Conservation (phyloP, 1,284 basidiomycete genomes). For the Phellopilus nigrolimitatus region DNA sequence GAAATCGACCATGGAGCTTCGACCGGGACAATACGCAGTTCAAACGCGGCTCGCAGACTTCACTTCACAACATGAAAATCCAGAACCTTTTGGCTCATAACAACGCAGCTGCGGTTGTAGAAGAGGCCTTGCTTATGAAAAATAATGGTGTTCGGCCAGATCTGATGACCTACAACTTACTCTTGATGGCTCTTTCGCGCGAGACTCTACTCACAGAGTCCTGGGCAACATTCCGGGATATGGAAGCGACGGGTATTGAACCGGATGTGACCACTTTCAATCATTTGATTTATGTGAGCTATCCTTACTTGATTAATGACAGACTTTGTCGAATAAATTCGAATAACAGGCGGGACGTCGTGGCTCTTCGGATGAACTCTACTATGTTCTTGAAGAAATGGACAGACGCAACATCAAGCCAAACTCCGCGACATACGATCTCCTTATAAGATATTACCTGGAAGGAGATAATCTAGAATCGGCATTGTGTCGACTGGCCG, state of each 20-base stretch:
- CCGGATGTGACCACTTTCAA: slow-evolving; percentile 61
- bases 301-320: slow-evolving; percentile 1
- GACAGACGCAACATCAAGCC: slow-evolving; percentile 41
- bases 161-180: slow-evolving; percentile 47
- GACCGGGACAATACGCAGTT: neutral
- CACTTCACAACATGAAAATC: slow-evolving; percentile 5
- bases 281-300: slow-evolving; percentile 54
- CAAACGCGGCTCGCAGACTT: neutral
- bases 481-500: slow-evolving; percentile 49
- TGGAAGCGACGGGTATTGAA: slow-evolving; percentile 49
- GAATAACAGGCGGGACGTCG: slow-evolving; percentile 21
- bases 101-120: neutral
- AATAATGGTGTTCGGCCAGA: slow-evolving; percentile 43
- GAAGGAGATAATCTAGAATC: slow-evolving; percentile 54
- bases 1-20: neutral
- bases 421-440: slow-evolving; percentile 47
- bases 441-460: slow-evolving; percentile 47
- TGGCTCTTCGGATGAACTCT: slow-evolving; percentile 26
- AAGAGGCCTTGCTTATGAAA: slow-evolving; percentile 48
- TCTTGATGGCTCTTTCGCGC: slow-evolving; percentile 44
- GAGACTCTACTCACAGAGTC: slow-evolving; percentile 44
- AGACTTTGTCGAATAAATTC: neutral
- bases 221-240: slow-evolving; percentile 71
- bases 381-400: slow-evolving; percentile 43
- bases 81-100: neutral